These are phyloP conservation scores for Cyclotella atomus DNA, from an alignment of 108 stramenopile species.

Conservation along the genomic window DNA sequence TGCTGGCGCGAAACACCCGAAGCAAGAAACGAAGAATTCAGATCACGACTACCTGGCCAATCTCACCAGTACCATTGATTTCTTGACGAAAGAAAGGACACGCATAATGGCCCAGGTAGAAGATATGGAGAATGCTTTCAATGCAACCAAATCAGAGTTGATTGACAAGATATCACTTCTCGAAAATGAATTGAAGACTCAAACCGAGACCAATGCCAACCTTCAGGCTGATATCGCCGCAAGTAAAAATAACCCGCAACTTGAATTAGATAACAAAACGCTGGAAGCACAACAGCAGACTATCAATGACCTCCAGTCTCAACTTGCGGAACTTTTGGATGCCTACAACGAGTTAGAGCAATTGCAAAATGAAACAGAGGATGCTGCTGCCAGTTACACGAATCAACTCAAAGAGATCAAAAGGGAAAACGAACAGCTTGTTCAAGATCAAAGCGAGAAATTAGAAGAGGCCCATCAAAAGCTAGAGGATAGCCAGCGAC, in stretches of 20 bases:
- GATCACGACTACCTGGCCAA: constrained; percentile 10
- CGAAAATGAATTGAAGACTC: background rate
- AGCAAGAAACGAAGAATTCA: background rate
- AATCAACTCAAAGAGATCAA: background rate
- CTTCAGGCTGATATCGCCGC: background rate
- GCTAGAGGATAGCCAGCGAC: constrained; percentile 12
- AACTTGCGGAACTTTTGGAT: constrained; percentile 34
- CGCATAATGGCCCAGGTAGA: background rate
- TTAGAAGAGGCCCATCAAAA: constrained; percentile 5
- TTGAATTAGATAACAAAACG: constrained; percentile 2
- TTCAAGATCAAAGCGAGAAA: constrained; percentile 1
- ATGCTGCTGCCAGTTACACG: background rate
- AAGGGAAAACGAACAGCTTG: background rate
- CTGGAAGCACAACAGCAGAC: constrained; percentile 11
- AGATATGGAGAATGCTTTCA: constrained; percentile 16
- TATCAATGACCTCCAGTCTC: constrained; percentile 13
- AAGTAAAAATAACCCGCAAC: background rate
- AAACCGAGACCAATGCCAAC: background rate
- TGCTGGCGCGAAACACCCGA: background rate
- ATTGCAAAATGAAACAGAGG: constrained; percentile 23
- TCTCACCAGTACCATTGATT: constrained; percentile 16
- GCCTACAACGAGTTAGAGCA: constrained; percentile 37
- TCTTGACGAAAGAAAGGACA: constrained; percentile 6
- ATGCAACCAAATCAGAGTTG: constrained; percentile 15
- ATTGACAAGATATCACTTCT: constrained; percentile 4